Evolutionary conservation across 805 yeast genomes (phyloP), one percentile per base, ranked within the genome.

Genomic region (Ogataea parapolymorpha): DNA sequence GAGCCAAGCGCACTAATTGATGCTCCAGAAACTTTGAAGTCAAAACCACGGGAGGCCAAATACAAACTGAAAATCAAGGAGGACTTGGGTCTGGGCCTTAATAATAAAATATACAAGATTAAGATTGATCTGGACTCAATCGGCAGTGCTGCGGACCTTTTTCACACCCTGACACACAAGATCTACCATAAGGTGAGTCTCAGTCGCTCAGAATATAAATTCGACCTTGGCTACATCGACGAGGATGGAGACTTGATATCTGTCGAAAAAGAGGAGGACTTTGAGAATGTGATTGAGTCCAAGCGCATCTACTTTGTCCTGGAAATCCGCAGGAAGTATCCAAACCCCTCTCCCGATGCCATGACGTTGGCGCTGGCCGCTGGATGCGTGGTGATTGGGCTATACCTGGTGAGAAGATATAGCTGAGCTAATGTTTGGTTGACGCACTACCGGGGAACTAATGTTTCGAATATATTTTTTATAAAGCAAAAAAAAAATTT

Each of bases 221-320:
- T 61, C 40, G 65, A 65, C 15, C 38, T 70, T 9, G 59, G 67
- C 24, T 70, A 68, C 41, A 48, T 58, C 12, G 74, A 70, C 38
- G 67, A 65, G 24, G 73, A 66, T 20, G 59, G 57, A 2, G 72
- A 70, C 43, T 36, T 59, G 39, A 54, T 68, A 5, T 36, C 58
- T 2, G 53, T 70, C 9, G 59, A 53, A 7, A 62, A 58, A 35
- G 65, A 61, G 30, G 61, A 56, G 16, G 72, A 69, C 45, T 47
- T 70, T 37, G 55, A 56, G 26, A 46, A 50, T 32, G 57, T 56
- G 8, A 17, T 56, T 5, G 54, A 54, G 26, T 25, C 37, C 16
- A 39, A 40, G 12, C 39, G 37, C 18, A 36, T 46, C 13, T 17
- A 42, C 12, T 30, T 58, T 17, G 42, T 51, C 2, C 34, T 57